These are phyloP conservation scores for Trichosporon ovoides DNA, from an alignment of 1,284 basidiomycete species.

Conservation along the genomic window DNA sequence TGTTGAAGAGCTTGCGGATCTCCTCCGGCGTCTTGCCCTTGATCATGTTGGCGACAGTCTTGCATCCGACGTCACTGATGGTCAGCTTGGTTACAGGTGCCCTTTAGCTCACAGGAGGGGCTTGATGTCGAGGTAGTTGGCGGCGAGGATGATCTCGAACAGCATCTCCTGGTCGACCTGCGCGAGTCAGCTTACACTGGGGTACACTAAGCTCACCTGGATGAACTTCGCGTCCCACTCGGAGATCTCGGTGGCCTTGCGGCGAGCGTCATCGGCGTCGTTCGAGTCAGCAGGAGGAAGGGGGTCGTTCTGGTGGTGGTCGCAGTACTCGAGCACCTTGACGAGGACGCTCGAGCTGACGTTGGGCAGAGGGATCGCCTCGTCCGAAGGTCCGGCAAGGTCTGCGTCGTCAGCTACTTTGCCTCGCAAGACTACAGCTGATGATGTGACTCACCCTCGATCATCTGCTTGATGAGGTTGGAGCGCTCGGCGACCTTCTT, in stretches of 20 bases:
- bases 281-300: constrained; percentile 69
- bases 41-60: constrained; percentile 98
- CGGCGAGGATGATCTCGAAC: constrained; percentile 98
- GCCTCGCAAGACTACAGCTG: too few species aligned
- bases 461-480: constrained; percentile 98
- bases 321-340: constrained; percentile 99
- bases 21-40: constrained; percentile 89
- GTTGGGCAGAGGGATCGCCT: constrained; percentile 93
- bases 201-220: constrained; percentile 51
- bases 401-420: constrained; percentile 55
- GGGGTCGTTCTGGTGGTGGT: constrained; percentile 94
- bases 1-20: constrained; percentile 85
- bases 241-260: constrained; percentile 92
- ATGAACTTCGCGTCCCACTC: constrained; percentile 99
- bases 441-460: constrained; percentile 70
- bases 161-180: constrained; percentile 74
- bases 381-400: constrained; percentile 79
- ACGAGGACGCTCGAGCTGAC: constrained; percentile 93
- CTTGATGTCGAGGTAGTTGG: constrained; percentile 99
- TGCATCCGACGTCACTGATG: constrained; percentile 94
- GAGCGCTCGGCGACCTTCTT: constrained; percentile 91
- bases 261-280: constrained; percentile 90
- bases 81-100: constrained; percentile 8
- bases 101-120: constrained; percentile 73
- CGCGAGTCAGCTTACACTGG: neutral